Evolutionary conservation across 2,329 filamentous ascomycete species (phyloP).

Genomic region (Cordyceps sp.): DNA sequence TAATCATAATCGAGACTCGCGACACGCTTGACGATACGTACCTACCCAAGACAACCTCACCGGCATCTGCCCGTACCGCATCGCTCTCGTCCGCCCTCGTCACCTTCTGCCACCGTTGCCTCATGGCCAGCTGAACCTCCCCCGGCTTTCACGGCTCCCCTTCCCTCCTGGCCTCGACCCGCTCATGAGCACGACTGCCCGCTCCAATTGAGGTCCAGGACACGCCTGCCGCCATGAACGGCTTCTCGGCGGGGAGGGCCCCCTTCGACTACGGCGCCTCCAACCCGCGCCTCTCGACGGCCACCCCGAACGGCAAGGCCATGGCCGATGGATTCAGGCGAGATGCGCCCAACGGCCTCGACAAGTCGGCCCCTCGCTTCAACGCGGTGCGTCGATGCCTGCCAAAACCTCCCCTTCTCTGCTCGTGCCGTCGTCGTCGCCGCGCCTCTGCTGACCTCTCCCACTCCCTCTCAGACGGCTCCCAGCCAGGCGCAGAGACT

Average conservation of each 20-base stretch:
- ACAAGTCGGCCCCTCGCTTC: conserved; percentile 29
- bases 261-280: conserved; percentile 18
- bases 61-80: too few species aligned
- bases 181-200: conserved; percentile 8
- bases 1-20: too few species aligned
- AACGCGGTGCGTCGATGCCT: conserved; percentile 28
- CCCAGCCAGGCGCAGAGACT: conserved; percentile 35
- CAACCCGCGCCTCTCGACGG: conserved; percentile 15
- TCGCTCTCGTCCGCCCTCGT: not conserved
- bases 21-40: too few species aligned
- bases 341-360: conserved; percentile 16
- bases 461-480: conserved; percentile 24
- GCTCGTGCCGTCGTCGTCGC: not conserved
- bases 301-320: conserved; percentile 26
- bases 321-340: conserved; percentile 43
- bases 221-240: conserved; percentile 19
- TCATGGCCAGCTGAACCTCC: conserved; percentile 3
- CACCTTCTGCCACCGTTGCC: not conserved
- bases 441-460: not conserved
- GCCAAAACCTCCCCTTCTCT: conserved; percentile 1
- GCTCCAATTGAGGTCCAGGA: conserved; percentile 1
- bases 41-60: too few species aligned
- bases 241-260: conserved; percentile 16
- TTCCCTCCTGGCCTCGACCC: conserved; percentile 6
- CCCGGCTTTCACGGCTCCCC: conserved; percentile 1